A percentile compares a stretch with the other conserved stretches of the same genome.
Evolutionary conservation across 2,329 filamentous ascomycete genomes (phyloP).

Genomic region (Diaporthe humulicola): DNA sequence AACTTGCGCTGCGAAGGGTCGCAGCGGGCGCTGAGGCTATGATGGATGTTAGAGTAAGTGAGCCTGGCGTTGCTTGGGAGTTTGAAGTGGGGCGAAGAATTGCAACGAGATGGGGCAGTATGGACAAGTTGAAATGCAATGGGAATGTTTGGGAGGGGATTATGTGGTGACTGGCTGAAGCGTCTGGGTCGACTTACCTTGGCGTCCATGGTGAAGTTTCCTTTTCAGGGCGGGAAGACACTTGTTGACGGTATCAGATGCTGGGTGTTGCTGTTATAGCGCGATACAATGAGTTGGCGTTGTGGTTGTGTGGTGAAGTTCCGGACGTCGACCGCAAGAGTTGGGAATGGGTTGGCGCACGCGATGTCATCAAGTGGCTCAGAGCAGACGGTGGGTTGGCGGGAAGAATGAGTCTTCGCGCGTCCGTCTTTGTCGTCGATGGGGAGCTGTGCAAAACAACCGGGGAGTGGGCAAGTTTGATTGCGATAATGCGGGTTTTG

Average conservation of each 20-base stretch:
- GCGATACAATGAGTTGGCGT: conserved; percentile 34
- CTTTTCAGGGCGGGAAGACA: not conserved
- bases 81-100: conserved; percentile 15
- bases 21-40: conserved; percentile 78
- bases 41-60: conserved; percentile 41
- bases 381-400: not conserved
- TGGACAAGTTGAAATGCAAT: not conserved
- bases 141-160: not conserved
- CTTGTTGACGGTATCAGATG: conserved; percentile 33
- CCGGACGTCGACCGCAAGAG: not conserved
- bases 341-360: conserved; percentile 5
- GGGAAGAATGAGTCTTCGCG: not conserved
- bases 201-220: conserved; percentile 52
- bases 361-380: conserved; percentile 22
- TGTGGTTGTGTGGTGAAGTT: conserved; percentile 27
- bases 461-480: conserved; percentile 3
- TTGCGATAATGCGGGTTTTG: conserved; percentile 23
- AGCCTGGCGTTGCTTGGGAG: conserved; percentile 23
- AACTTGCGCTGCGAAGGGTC: conserved; percentile 55
- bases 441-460: conserved; percentile 25
- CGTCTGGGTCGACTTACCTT: conserved; percentile 51
- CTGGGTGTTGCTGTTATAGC: conserved; percentile 40
- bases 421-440: conserved; percentile 10
- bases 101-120: conserved; percentile 6
- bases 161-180: conserved; percentile 12